These are phyloP conservation scores for Apiospora saccharicola DNA, from an alignment of 2,329 filamentous ascomycete species.

Conservation along the genomic window DNA sequence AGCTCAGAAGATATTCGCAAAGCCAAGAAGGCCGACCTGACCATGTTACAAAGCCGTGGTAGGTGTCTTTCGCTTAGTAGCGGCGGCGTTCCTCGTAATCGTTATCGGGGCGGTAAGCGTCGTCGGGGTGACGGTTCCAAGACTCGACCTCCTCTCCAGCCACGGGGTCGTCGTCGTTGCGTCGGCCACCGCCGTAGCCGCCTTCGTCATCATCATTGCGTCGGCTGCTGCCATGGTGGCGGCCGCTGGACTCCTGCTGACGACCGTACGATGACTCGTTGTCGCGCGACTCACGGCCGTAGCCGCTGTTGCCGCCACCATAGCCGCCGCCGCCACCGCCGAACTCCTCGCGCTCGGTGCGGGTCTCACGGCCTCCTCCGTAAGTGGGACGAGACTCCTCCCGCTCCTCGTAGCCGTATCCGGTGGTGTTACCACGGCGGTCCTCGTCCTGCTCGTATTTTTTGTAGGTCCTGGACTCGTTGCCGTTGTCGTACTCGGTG, in stretches of 20 bases:
- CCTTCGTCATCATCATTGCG: conserved; percentile 21
- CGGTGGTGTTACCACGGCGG: conserved; percentile 48
- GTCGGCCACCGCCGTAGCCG: conserved; percentile 26
- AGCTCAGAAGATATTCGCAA: background rate
- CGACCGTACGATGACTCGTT: background rate
- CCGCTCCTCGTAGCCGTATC: conserved; percentile 66
- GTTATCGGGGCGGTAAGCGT: background rate
- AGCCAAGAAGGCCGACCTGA: background rate
- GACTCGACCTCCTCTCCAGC: background rate
- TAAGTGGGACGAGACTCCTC: conserved; percentile 60
- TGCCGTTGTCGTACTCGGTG: conserved; percentile 65
- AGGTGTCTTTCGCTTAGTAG: background rate
- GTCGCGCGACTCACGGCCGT: conserved; percentile 32
- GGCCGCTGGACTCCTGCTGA: conserved; percentile 3
- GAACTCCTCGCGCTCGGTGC: conserved; percentile 60
- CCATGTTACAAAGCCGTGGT: background rate
- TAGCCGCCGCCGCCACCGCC: conserved; percentile 41
- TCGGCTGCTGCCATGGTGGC: too few species aligned
- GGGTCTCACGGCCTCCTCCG: conserved; percentile 65
- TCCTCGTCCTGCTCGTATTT: conserved; percentile 65
- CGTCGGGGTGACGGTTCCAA: background rate
- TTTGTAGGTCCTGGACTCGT: conserved; percentile 65
- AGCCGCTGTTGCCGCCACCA: conserved; percentile 36
- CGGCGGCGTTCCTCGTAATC: conserved; percentile 8
- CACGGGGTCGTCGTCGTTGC: background rate